Percentiles rank a stretch among this genome's conserved stretches.
Evolutionary conservation across 805 yeast species (phyloP).

Genomic region (Peterozyma toletana): DNA sequence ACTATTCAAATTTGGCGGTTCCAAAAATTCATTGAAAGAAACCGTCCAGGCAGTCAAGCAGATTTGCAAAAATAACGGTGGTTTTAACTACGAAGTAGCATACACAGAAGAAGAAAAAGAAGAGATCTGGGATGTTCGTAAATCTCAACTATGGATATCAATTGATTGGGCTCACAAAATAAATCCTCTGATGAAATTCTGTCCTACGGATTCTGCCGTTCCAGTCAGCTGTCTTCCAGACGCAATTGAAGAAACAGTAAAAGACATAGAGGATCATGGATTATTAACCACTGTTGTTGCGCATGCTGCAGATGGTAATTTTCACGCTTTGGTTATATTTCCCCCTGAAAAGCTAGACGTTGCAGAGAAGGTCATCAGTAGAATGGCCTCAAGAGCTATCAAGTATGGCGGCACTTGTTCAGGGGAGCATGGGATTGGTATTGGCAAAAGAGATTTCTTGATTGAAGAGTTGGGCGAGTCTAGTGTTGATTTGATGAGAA

Average conservation of each 20-base stretch:
- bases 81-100: constrained; percentile 57
- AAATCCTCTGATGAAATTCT: constrained; percentile 36
- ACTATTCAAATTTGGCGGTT: constrained; percentile 58
- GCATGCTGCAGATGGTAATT: constrained; percentile 82
- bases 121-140: constrained; percentile 72
- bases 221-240: constrained; percentile 63
- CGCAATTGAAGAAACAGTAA: constrained; percentile 55
- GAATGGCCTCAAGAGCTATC: constrained; percentile 62
- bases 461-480: constrained; percentile 59
- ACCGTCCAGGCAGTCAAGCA: constrained; percentile 35
- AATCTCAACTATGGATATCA: constrained; percentile 59
- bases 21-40: constrained; percentile 30
- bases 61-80: constrained; percentile 48
- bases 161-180: constrained; percentile 55
- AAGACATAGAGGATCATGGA: constrained; percentile 46
- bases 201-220: constrained; percentile 82
- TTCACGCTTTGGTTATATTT: constrained; percentile 62
- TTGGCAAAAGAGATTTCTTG: constrained; percentile 62
- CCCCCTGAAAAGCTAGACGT: constrained; percentile 38
- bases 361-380: constrained; percentile 43
- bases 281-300: constrained; percentile 59
- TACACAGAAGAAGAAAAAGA: constrained; percentile 51
- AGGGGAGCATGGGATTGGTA: constrained; percentile 85
- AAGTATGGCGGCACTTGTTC: constrained; percentile 76
- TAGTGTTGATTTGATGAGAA: constrained; percentile 68